A percentile compares a stretch with the other conserved stretches of the same genome.
These are phyloP conservation scores for Trypanosoma theileri DNA, from an alignment of 208 protist species.

Conservation along the genomic window DNA sequence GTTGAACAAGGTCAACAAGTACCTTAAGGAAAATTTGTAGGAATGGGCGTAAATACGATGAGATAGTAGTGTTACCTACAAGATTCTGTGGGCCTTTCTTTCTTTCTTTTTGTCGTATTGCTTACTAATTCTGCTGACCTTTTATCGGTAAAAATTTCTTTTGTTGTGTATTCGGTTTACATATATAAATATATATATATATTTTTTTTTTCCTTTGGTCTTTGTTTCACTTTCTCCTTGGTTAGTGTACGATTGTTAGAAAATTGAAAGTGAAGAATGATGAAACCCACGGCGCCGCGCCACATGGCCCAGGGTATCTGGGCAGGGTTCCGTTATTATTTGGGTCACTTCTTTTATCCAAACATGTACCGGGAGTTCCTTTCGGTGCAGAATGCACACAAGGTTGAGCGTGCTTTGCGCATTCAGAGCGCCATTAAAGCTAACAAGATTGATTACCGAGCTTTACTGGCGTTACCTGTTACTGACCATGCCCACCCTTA, in stretches of 20 bases:
- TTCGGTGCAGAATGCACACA: conserved; percentile 88
- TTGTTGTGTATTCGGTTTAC: conserved; percentile 6
- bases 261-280: conserved; percentile 37
- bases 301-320: conserved; percentile 87
- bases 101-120: too few species aligned
- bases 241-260: background rate
- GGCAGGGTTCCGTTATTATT: conserved; percentile 85
- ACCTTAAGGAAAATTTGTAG: conserved; percentile 80
- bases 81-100: too few species aligned
- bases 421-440: conserved; percentile 91
- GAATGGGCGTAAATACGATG: background rate
- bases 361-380: conserved; percentile 91
- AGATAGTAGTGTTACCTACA: too few species aligned
- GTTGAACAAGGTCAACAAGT: conserved; percentile 82
- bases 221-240: conserved; percentile 26
- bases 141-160: background rate
- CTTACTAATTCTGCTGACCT: too few species aligned
- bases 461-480: conserved; percentile 87
- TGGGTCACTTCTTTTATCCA: conserved; percentile 90
- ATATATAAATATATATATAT: conserved; percentile 16
- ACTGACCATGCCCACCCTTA: conserved; percentile 92
- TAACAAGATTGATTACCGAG: conserved; percentile 92
- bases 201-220: conserved; percentile 3
- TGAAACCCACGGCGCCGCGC: conserved; percentile 73
- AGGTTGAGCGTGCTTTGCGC: conserved; percentile 84